phyloP scores from a whole-genome alignment of 2,329 filamentous ascomycete species.

The Phialemoniopsis sp. region DNA sequence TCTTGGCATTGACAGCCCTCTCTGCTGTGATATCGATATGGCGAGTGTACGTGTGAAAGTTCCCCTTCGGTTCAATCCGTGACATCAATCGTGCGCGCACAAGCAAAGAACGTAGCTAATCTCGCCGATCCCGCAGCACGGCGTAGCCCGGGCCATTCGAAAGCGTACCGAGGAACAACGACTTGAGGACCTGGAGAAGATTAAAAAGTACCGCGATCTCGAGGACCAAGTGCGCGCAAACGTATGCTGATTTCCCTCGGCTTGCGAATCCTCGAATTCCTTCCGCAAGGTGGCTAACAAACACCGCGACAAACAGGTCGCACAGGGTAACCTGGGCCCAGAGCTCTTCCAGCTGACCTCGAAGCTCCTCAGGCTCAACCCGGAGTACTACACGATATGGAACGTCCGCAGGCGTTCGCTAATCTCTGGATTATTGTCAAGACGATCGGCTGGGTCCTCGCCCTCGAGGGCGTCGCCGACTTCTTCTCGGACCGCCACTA shows the following conservation, averaged over 20 bases:
- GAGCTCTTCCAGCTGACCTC: slow-evolving; percentile 65
- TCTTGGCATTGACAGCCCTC: no score
- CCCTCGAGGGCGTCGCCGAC: slow-evolving; percentile 50
- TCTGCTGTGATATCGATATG: no score
- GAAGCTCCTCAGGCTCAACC: slow-evolving; percentile 72
- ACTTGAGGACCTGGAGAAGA: slow-evolving; percentile 69
- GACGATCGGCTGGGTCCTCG: slow-evolving; percentile 43
- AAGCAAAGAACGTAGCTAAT: no score
- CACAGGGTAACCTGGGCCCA: slow-evolving; percentile 40
- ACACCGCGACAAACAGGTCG: slow-evolving; percentile 24
- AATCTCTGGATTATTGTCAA: slow-evolving; percentile 55
- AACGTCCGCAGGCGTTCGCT: slow-evolving; percentile 76
- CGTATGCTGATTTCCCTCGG: slow-evolving; percentile 32
- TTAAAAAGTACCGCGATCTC: slow-evolving; percentile 69
- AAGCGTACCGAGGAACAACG: slow-evolving; percentile 65
- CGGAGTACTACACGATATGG: slow-evolving; percentile 90
- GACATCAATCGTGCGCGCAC: no score
- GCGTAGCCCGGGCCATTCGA: slow-evolving; percentile 66
- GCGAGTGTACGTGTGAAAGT: no score
- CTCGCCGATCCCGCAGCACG: slow-evolving; percentile 58
- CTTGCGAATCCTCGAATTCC: slow-evolving; percentile 2
- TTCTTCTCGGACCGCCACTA: slow-evolving; percentile 50
- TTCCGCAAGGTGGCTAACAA: slow-evolving; percentile 6
- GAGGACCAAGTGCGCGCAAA: slow-evolving; percentile 65
- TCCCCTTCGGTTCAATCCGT: no score